phyloP scores from a whole-genome alignment of 257 asterid genomes.

The Fraxinus excelsior region DNA sequence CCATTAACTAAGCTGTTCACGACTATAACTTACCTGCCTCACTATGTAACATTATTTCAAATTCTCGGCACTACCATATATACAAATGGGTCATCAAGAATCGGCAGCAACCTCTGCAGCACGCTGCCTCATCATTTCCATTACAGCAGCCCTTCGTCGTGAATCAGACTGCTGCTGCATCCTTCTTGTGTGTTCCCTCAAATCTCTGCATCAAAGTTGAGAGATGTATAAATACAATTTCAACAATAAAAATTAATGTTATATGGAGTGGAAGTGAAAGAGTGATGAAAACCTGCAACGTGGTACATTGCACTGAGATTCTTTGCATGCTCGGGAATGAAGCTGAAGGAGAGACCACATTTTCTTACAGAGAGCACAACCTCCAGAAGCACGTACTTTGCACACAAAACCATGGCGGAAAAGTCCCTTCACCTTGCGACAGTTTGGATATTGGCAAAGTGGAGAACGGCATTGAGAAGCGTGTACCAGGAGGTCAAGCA shows the following conservation, averaged over 20 bases:
- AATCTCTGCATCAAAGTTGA: slow-evolving; percentile 43
- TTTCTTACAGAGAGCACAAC: slow-evolving; percentile 86
- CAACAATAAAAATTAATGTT: neutral
- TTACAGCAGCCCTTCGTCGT: slow-evolving; percentile 67
- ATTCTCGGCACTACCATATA: neutral
- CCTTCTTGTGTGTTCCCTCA: slow-evolving; percentile 61
- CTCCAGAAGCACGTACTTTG: slow-evolving; percentile 88
- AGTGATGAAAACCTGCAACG: slow-evolving; percentile 72
- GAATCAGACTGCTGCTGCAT: slow-evolving; percentile 70
- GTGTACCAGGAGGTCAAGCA: slow-evolving; percentile 95
- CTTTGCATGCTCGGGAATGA: slow-evolving; percentile 96
- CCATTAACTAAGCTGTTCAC: neutral
- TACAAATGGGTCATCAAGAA: slow-evolving; percentile 5
- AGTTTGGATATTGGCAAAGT: slow-evolving; percentile 81
- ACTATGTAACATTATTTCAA: neutral
- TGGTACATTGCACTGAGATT: slow-evolving; percentile 84
- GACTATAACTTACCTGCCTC: neutral
- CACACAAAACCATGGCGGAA: slow-evolving; percentile 91
- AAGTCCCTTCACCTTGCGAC: slow-evolving; percentile 98
- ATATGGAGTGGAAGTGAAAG: neutral
- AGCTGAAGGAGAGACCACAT: slow-evolving; percentile 98
- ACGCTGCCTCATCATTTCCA: slow-evolving; percentile 55
- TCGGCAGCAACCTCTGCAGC: slow-evolving; percentile 26
- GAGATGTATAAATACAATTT: neutral
- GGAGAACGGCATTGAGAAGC: slow-evolving; percentile 89